Base-by-base conservation (phyloP, 306 rosid genomes). In the Urtica urens region DNA sequence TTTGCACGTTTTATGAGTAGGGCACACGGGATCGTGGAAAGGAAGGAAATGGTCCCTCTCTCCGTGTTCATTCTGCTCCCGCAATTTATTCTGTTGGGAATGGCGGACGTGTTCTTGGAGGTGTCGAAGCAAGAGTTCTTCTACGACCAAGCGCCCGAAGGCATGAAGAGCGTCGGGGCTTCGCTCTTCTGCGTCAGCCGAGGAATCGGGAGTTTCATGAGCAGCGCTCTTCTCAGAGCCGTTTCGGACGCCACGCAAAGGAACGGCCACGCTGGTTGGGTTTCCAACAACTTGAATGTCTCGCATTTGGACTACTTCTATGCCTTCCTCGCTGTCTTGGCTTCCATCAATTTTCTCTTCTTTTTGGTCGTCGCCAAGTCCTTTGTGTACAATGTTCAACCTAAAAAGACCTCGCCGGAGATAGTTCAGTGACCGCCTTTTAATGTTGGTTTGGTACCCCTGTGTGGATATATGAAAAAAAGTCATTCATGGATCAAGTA, bases 121-220 rank as follows among this genome's bases (percentile, higher is more conserved):
- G 58, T 69, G 1, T 85, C 93, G 2, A 87, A 73, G 78, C 13
- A 75, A 2, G 96, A 87, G 68, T 62, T 83, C n/a, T 87, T 87
- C 69, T 87, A 83, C 21, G 93, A 80, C 55, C 96, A 87, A 57
- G 93, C 94, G 10, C 94, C 96, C 6, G 62, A 73, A 38, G 65
- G 72, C 51, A 75, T 78, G 87, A 83, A 87, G 37, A 87, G 94
- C 55, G 61, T 87, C 2, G 96, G 94, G 20, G 72, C 85, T 8
- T 64, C 93, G 12, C 83, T 69, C 56, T 78, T 49, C 67, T 68
- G 81, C 0, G 76, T 69, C 25, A 63, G 71, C 51, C 7, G 52
- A 10, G 96, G 83, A 2, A 13, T 76, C 16, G 96, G 90, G 25
- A 55, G 69, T 50, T 79, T 86, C 38, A 66, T 86, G 1, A 64